phyloP scores from a whole-genome alignment of 176 grass and related monocot species.

The Tillandsia leiboldiana region DNA sequence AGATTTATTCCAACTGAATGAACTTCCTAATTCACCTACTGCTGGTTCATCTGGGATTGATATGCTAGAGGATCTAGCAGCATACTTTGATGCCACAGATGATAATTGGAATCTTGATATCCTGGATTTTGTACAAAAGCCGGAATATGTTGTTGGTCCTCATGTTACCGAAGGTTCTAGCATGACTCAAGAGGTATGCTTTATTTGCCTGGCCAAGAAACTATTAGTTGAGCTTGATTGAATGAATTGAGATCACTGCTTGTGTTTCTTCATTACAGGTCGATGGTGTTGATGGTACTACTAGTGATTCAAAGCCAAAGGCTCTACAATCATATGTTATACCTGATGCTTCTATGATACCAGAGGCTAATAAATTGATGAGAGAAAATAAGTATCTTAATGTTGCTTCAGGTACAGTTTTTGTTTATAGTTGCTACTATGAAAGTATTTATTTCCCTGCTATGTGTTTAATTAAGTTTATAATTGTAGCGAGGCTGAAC shows the following conservation, averaged over 20 bases:
- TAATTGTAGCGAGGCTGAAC: background rate
- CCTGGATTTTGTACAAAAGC: slow-evolving; percentile 10
- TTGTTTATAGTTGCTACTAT: background rate
- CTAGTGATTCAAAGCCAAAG: slow-evolving; percentile 41
- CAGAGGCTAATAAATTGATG: slow-evolving; percentile 51
- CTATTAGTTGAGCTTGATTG: slow-evolving; percentile 16
- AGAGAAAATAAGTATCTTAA: slow-evolving; percentile 22
- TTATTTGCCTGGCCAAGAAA: slow-evolving; percentile 17
- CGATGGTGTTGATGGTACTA: slow-evolving; percentile 42
- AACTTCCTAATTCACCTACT: slow-evolving; percentile 27
- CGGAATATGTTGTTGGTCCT: slow-evolving; percentile 21
- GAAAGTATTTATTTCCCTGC: slow-evolving; percentile 2
- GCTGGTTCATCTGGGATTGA: slow-evolving; percentile 36
- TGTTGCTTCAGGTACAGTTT: slow-evolving; percentile 53
- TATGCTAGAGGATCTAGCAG: slow-evolving; percentile 43
- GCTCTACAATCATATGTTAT: slow-evolving; percentile 55
- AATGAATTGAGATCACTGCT: slow-evolving; percentile 24
- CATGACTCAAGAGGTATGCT: slow-evolving; percentile 42
- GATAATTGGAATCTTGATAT: slow-evolving; percentile 51
- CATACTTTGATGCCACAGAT: slow-evolving; percentile 65
- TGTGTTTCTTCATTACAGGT: slow-evolving; percentile 63
- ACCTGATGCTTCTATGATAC: slow-evolving; percentile 47
- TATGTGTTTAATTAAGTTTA: background rate
- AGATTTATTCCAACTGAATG: slow-evolving; percentile 34
- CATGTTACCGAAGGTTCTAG: slow-evolving; percentile 18